phyloP scores from a whole-genome alignment of 2,329 filamentous ascomycete genomes.

The Juglanconis oblonga region DNA sequence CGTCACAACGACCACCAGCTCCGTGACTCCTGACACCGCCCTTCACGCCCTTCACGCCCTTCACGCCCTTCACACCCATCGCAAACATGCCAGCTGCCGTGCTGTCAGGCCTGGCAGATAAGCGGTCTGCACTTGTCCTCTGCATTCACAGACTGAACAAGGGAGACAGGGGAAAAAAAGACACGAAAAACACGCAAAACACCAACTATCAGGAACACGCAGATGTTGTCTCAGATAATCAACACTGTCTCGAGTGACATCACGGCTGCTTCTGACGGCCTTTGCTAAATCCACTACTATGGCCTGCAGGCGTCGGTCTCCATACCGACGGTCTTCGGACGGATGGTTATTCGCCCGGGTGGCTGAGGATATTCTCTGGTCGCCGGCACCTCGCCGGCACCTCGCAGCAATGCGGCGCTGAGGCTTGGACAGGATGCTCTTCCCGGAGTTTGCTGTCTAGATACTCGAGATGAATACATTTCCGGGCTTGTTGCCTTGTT shows the following conservation, averaged over 20 bases:
- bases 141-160: not conserved
- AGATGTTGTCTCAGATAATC: constrained; percentile 8
- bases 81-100: not conserved
- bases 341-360: not conserved
- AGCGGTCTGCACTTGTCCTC: not conserved
- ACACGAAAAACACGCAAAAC: not conserved
- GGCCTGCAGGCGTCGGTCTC: not conserved
- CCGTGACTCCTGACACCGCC: too few species aligned
- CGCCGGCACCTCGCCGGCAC: not conserved
- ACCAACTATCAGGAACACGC: not conserved
- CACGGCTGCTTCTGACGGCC: not conserved
- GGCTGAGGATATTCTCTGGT: not conserved
- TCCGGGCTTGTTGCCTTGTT: not conserved
- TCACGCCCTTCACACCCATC: not conserved
- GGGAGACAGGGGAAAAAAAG: not conserved
- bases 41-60: not conserved
- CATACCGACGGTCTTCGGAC: not conserved
- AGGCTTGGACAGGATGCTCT: not conserved
- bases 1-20: too few species aligned
- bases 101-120: not conserved
- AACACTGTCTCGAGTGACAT: not conserved
- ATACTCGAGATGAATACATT: too few species aligned
- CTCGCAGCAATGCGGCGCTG: not conserved
- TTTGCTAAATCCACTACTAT: not conserved
- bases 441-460: not conserved